A percentile compares a stretch with the other conserved stretches of the same genome.
Conservation (phyloP, 1,284 basidiomycete genomes). For the Puccinia horiana region DNA sequence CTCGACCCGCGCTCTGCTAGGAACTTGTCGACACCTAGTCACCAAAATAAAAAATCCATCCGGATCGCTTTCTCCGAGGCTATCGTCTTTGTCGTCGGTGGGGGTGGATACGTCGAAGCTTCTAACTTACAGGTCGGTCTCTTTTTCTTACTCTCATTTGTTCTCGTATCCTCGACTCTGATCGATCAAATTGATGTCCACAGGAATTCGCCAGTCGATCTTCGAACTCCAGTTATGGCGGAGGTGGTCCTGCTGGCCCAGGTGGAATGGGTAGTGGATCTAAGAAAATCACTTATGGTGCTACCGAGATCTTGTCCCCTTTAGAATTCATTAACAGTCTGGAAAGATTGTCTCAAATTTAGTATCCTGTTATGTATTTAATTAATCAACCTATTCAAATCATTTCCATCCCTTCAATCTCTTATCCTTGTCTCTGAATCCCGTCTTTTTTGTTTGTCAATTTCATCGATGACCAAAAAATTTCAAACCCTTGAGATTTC, state of each 20-base stretch:
- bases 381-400: no score
- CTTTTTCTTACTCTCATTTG: slow-evolving; percentile 57
- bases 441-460: no score
- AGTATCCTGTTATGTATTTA: neutral
- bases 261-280: slow-evolving; percentile 54
- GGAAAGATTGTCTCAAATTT: slow-evolving; percentile 62
- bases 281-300: slow-evolving; percentile 87
- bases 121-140: slow-evolving; percentile 88
- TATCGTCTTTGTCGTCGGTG: slow-evolving; percentile 92
- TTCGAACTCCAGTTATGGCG: slow-evolving; percentile 54
- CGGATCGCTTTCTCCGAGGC: slow-evolving; percentile 85
- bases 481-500: no score
- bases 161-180: slow-evolving; percentile 49
- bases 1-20: slow-evolving; percentile 78
- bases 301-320: slow-evolving; percentile 91
- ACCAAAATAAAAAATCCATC: slow-evolving; percentile 60
- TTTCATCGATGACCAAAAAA: no score
- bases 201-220: slow-evolving; percentile 49
- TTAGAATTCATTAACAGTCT: slow-evolving; percentile 75
- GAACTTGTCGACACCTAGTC: slow-evolving; percentile 63
- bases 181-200: slow-evolving; percentile 51
- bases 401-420: neutral
- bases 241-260: slow-evolving; percentile 18
- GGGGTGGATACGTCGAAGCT: slow-evolving; percentile 95
- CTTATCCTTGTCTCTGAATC: no score